A percentile compares a stretch with the other conserved stretches of the same genome.
Evolutionary conservation across 2,329 filamentous ascomycete species (phyloP).

Genomic region (Fusarium virguliforme): DNA sequence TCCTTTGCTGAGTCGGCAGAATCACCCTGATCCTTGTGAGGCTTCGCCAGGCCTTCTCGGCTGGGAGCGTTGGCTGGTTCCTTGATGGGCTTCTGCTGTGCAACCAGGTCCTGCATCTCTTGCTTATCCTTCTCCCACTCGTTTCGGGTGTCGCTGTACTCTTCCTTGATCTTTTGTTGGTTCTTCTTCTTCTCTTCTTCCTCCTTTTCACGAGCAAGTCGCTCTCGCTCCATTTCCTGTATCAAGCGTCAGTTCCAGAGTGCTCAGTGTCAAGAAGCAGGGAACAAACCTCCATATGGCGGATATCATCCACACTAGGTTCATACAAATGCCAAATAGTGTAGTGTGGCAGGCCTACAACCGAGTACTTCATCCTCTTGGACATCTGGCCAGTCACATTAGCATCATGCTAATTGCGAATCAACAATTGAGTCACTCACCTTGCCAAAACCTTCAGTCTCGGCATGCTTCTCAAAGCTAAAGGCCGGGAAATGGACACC

Average conservation of each 20-base stretch:
- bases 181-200: slow-evolving; percentile 79
- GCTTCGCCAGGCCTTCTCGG: slow-evolving; percentile 34
- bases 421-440: slow-evolving; percentile 63
- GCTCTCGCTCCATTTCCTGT: slow-evolving; percentile 93
- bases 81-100: slow-evolving; percentile 41
- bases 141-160: slow-evolving; percentile 81
- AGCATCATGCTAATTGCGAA: slow-evolving; percentile 5
- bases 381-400: slow-evolving; percentile 79
- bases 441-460: slow-evolving; percentile 99
- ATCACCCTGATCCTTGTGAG: slow-evolving; percentile 34
- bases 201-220: slow-evolving; percentile 83
- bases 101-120: slow-evolving; percentile 77
- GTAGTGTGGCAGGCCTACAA: slow-evolving; percentile 96
- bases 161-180: slow-evolving; percentile 79
- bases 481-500: slow-evolving; percentile 99
- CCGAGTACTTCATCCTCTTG: slow-evolving; percentile 94
- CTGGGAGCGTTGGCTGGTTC: slow-evolving; percentile 38
- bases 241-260: slow-evolving; percentile 34
- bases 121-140: slow-evolving; percentile 95
- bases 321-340: slow-evolving; percentile 99
- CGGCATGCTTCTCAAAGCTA: slow-evolving; percentile 98
- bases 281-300: slow-evolving; percentile 86
- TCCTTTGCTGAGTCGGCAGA: slow-evolving; percentile 26
- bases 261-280: not conserved
- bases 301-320: slow-evolving; percentile 96